phyloP scores from a whole-genome alignment of 2,329 filamentous ascomycete species.

The Trichoderma sp. region DNA sequence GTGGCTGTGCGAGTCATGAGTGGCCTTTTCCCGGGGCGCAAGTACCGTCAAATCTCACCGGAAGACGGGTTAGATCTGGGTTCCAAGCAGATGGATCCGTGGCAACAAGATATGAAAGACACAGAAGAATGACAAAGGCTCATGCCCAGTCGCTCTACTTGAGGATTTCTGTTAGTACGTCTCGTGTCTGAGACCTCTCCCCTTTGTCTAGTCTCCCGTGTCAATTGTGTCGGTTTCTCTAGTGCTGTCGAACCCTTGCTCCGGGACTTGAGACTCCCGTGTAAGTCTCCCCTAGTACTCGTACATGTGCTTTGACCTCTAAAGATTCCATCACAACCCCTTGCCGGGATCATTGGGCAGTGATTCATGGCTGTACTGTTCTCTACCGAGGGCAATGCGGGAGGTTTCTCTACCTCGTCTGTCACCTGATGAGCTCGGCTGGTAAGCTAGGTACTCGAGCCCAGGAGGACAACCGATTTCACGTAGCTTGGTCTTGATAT shows the following conservation, averaged over 20 bases:
- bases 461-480: too few species aligned
- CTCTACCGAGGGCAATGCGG: too few species aligned
- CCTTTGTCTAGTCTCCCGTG: neutral
- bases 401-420: too few species aligned
- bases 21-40: neutral
- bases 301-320: too few species aligned
- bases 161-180: neutral
- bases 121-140: too few species aligned
- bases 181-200: neutral
- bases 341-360: too few species aligned
- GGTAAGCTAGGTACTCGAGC: too few species aligned
- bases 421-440: too few species aligned
- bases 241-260: neutral
- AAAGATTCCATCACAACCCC: too few species aligned
- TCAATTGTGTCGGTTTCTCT: neutral
- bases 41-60: neutral
- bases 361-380: too few species aligned
- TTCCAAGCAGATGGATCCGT: conserved; percentile 5
- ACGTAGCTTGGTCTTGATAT: too few species aligned
- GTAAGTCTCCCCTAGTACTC: too few species aligned
- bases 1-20: conserved; percentile 10
- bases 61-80: conserved; percentile 9
- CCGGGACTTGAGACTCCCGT: neutral
- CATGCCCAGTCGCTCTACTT: neutral
- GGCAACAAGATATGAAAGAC: conserved; percentile 3